These are phyloP conservation scores for Septoria linicola DNA, from an alignment of 2,329 filamentous ascomycete species.

Conservation along the genomic window DNA sequence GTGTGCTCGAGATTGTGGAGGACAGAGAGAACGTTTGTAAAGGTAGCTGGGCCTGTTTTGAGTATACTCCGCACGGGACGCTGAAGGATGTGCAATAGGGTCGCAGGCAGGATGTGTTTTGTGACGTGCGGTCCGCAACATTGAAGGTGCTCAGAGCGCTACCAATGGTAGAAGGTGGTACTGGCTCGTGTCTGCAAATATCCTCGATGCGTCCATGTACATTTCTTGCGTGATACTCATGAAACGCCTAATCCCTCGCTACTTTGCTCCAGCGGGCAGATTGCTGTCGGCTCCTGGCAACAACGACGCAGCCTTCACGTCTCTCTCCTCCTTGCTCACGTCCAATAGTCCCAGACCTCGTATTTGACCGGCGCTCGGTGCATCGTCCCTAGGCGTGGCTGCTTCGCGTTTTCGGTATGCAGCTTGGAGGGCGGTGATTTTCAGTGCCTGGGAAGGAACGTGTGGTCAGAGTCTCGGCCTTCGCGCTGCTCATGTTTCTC, in stretches of 20 bases:
- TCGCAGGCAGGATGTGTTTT: neutral
- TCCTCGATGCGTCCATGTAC: neutral
- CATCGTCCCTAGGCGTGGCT: constrained; percentile 73
- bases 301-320: constrained; percentile 46
- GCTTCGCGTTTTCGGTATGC: constrained; percentile 81
- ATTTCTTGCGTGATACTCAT: neutral
- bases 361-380: constrained; percentile 81
- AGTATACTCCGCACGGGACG: constrained; percentile 23
- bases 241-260: constrained; percentile 3
- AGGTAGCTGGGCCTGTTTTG: constrained; percentile 42
- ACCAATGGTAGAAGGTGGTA: neutral
- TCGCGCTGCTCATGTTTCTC: neutral
- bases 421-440: constrained; percentile 73
- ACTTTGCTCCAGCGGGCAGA: constrained; percentile 21
- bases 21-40: constrained; percentile 41
- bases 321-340: constrained; percentile 71
- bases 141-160: no score
- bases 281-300: constrained; percentile 40
- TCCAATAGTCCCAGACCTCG: constrained; percentile 79
- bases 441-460: constrained; percentile 61
- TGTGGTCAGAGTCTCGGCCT: neutral
- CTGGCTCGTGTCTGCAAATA: neutral
- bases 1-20: constrained; percentile 46
- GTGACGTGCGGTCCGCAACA: no score
- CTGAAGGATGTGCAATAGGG: constrained; percentile 15